Evolutionary conservation across 1,284 basidiomycete genomes (phyloP), one percentile per base, ranked within the genome.

Genomic region (Cerrena zonata): DNA sequence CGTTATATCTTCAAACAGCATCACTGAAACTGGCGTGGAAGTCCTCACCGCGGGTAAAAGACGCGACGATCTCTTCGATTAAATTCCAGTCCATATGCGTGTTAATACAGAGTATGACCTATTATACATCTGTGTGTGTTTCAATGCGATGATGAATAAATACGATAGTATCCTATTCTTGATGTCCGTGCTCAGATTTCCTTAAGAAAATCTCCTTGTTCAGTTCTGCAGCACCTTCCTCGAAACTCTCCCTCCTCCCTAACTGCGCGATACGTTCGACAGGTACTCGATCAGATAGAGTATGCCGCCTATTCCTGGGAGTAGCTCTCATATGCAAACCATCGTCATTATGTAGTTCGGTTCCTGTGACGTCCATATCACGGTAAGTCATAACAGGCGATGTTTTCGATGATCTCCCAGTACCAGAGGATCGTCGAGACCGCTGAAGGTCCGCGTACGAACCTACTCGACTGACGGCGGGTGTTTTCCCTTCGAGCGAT

Each of bases 21-120:
- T 98, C 62, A 97, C 94, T 18, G 91, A 94, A 61, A 88, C 82
- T 18, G 94, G 94, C 3, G 85, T 87, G 38, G 94, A 98, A 67
- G 77, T 95, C 53, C 75, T 98, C 37, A 96, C 94, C 2, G 86
- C 80, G 7, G 49, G 42, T 2, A 50, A 46, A 24, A 18, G 37
- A 5, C n/a, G n/a, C n/a, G n/a, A n/a, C n/a, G n/a, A n/a, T n/a
- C n/a, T n/a, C n/a, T n/a, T n/a, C n/a, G n/a, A n/a, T n/a, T n/a
- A n/a, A n/a, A n/a, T n/a, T n/a, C n/a, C n/a, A n/a, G n/a, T n/a
- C n/a, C n/a, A n/a, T n/a, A n/a, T n/a, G n/a, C n/a, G n/a, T n/a
- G n/a, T n/a, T n/a, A n/a, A n/a, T n/a, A n/a, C n/a, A n/a, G n/a
- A n/a, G n/a, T n/a, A n/a, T n/a, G n/a, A n/a, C n/a, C n/a, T n/a